A percentile compares a stretch with the other conserved stretches of the same genome.
These are phyloP conservation scores for Penicillium sp. DNA, from an alignment of 2,329 filamentous ascomycete genomes.

Conservation along the genomic window DNA sequence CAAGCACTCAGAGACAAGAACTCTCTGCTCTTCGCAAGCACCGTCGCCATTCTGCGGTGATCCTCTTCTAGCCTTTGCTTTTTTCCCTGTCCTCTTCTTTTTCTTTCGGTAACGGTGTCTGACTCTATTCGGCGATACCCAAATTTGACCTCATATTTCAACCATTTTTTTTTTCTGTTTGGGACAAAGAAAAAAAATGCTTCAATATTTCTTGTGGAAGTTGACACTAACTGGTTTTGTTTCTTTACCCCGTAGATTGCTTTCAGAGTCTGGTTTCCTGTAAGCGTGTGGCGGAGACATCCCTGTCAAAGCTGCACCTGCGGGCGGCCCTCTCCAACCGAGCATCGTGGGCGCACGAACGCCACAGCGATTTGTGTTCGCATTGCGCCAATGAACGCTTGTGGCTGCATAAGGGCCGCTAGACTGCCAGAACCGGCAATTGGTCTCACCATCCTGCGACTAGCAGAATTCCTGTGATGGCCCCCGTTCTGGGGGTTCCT, in stretches of 20 bases:
- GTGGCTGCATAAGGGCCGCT: constrained; percentile 6
- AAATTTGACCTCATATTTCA: constrained; percentile 27
- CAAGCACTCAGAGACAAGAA: constrained; percentile 35
- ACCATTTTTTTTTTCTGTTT: constrained; percentile 9
- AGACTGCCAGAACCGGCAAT: constrained; percentile 1
- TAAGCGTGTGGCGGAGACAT: constrained; percentile 31
- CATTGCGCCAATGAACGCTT: constrained; percentile 18
- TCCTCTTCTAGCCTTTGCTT: constrained; percentile 15
- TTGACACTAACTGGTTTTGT: constrained; percentile 36
- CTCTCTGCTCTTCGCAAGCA: constrained; percentile 36
- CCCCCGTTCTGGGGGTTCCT: constrained; percentile 1
- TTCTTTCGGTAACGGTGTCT: constrained; percentile 18
- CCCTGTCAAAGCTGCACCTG: constrained; percentile 24
- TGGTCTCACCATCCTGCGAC: constrained; percentile 10
- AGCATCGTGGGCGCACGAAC: constrained; percentile 11
- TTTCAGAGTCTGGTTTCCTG: constrained; percentile 52
- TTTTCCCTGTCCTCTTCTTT: background rate
- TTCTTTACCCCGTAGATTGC: constrained; percentile 42
- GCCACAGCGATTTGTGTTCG: constrained; percentile 11
- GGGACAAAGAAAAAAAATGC: constrained; percentile 8
- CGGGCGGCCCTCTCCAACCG: constrained; percentile 18
- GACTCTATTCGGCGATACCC: constrained; percentile 33
- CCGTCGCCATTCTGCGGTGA: constrained; percentile 37
- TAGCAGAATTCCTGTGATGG: constrained; percentile 4
- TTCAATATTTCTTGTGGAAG: constrained; percentile 22